Conservation (phyloP, 352 stramenopile genomes). For the Phytophthora pistaciae region DNA sequence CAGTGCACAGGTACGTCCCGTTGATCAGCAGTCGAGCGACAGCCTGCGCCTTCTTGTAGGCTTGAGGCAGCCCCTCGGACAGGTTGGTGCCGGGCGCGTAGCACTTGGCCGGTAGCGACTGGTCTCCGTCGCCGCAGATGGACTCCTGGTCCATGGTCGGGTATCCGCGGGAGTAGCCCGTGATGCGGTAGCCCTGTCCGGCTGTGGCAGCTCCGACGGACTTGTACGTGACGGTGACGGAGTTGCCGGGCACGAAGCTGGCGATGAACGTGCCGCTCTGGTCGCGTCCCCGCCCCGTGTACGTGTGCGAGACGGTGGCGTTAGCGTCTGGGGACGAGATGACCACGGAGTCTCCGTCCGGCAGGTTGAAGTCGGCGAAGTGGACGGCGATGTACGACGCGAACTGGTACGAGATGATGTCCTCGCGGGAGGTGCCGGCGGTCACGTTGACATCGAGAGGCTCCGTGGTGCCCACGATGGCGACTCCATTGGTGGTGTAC, state of each 20-base stretch:
- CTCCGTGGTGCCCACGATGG: slow-evolving; percentile 49
- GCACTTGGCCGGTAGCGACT: slow-evolving; percentile 65
- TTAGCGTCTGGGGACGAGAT: slow-evolving; percentile 47
- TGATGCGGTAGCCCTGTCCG: slow-evolving; percentile 48
- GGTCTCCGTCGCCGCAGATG: slow-evolving; percentile 59
- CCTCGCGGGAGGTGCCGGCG: slow-evolving; percentile 33
- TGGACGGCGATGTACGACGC: slow-evolving; percentile 66
- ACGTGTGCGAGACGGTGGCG: slow-evolving; percentile 31
- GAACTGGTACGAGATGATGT: slow-evolving; percentile 54
- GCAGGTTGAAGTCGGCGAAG: slow-evolving; percentile 63
- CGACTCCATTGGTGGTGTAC: slow-evolving; percentile 45
- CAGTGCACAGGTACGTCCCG: slow-evolving; percentile 60
- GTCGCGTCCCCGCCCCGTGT: slow-evolving; percentile 50
- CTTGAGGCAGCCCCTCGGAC: slow-evolving; percentile 35
- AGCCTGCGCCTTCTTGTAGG: slow-evolving; percentile 52
- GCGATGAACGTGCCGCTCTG: slow-evolving; percentile 51
- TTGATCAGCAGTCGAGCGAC: slow-evolving; percentile 72
- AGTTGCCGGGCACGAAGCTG: slow-evolving; percentile 51
- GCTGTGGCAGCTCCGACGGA: slow-evolving; percentile 11
- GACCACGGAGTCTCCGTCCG: slow-evolving; percentile 56
- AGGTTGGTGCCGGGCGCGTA: slow-evolving; percentile 36
- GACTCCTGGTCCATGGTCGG: slow-evolving; percentile 41
- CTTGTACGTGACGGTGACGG: slow-evolving; percentile 58
- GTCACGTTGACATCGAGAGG: slow-evolving; percentile 35
- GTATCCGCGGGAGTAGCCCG: slow-evolving; percentile 55